phyloP scores from a whole-genome alignment of 306 rosid genomes.

The Nissolia schottii region DNA sequence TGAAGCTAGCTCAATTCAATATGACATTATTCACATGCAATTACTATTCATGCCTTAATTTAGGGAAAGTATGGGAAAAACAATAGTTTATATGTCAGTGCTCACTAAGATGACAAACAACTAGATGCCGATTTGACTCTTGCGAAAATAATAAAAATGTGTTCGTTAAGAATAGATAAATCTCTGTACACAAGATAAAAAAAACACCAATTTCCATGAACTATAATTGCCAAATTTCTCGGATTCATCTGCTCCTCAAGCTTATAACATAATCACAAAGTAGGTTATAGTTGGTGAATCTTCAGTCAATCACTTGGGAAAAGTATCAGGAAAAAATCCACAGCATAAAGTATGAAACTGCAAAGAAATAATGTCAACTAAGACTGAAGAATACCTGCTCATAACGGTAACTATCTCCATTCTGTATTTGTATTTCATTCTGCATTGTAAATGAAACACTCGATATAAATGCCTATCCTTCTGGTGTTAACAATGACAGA shows the following conservation, averaged over 20 bases:
- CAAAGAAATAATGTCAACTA: slow-evolving; percentile 23
- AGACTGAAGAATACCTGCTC: slow-evolving; percentile 65
- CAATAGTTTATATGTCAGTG: not conserved
- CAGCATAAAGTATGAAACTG: slow-evolving; percentile 4
- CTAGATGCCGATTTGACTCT: slow-evolving; percentile 17
- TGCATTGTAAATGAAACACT: slow-evolving; percentile 41
- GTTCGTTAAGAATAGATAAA: not conserved
- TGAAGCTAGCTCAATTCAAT: not conserved
- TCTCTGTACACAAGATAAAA: slow-evolving; percentile 1
- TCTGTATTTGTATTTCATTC: slow-evolving; percentile 82
- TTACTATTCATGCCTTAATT: not conserved
- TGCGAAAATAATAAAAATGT: not conserved
- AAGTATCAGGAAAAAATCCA: slow-evolving; percentile 16
- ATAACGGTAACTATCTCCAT: slow-evolving; percentile 67
- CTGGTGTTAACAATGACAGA: not conserved
- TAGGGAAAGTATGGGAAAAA: slow-evolving; percentile 4
- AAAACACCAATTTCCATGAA: slow-evolving; percentile 9
- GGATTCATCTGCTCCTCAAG: not conserved
- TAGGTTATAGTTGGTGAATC: not conserved
- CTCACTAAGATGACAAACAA: not conserved
- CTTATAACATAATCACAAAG: not conserved
- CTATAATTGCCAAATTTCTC: not conserved
- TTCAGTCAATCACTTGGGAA: not conserved
- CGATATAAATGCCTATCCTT: slow-evolving; percentile 8
- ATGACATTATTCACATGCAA: not conserved